A percentile compares a stretch with the other conserved stretches of the same genome.
phyloP scores from a whole-genome alignment of 2,329 filamentous ascomycete genomes.

The Xylariaceae sp. region DNA sequence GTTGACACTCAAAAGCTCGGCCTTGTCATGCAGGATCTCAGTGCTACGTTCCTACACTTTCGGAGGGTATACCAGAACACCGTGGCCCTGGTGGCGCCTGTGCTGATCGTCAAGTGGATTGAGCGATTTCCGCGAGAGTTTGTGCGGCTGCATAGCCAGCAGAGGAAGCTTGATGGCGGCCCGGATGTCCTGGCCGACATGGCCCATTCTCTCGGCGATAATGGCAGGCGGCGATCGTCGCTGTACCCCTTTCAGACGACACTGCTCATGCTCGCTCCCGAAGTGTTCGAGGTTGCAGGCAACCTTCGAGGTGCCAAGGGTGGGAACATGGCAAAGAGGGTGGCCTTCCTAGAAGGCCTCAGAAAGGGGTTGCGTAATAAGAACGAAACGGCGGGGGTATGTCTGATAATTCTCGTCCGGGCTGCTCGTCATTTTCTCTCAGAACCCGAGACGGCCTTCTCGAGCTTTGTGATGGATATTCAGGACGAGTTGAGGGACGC shows the following conservation, averaged over 20 bases:
- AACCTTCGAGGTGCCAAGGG: slow-evolving; percentile 62
- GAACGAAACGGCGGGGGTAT: slow-evolving; percentile 65
- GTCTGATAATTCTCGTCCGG: slow-evolving; percentile 58
- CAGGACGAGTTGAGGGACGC: slow-evolving; percentile 65
- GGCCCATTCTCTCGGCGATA: slow-evolving; percentile 58
- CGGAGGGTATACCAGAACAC: slow-evolving; percentile 61
- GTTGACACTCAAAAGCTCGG: slow-evolving; percentile 60
- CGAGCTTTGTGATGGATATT: slow-evolving; percentile 66
- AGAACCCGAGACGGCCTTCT: slow-evolving; percentile 59
- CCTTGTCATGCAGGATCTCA: slow-evolving; percentile 60
- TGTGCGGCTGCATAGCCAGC: slow-evolving; percentile 56
- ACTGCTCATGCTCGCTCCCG: slow-evolving; percentile 60
- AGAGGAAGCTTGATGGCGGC: slow-evolving; percentile 59
- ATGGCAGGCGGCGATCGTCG: slow-evolving; percentile 49
- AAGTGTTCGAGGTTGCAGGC: slow-evolving; percentile 66
- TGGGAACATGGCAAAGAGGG: slow-evolving; percentile 60
- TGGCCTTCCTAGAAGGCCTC: slow-evolving; percentile 59
- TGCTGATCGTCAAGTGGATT: slow-evolving; percentile 62
- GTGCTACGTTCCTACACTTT: slow-evolving; percentile 63
- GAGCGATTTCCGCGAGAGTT: slow-evolving; percentile 63
- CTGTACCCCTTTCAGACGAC: slow-evolving; percentile 61
- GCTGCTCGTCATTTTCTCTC: slow-evolving; percentile 60
- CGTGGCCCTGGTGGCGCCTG: slow-evolving; percentile 57
- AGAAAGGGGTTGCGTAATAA: slow-evolving; percentile 60
- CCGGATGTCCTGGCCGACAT: slow-evolving; percentile 68